Percentiles rank a stretch among this genome's conserved stretches.
These are phyloP conservation scores for Candolleomyces aberdarensis DNA, from an alignment of 768 basidiomycete genomes.

Conservation along the genomic window DNA sequence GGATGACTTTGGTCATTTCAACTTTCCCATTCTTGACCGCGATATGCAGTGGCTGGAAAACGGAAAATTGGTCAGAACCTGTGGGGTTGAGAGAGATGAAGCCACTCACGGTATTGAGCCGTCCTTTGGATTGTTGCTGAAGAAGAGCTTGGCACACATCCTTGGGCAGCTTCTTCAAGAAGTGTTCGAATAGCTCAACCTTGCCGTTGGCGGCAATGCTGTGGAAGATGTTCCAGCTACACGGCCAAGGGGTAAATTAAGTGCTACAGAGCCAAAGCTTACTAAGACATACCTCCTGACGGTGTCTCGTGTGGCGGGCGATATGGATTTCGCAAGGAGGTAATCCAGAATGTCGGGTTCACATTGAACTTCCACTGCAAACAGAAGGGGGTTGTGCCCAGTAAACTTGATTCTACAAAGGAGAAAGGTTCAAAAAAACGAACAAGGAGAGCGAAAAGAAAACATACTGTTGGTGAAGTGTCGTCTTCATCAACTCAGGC, in stretches of 20 bases:
- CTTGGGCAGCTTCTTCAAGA: constrained; percentile 48
- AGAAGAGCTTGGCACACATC: constrained; percentile 44
- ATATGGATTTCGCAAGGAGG: constrained; percentile 44
- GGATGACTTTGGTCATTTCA: constrained; percentile 30
- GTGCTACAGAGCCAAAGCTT: not conserved
- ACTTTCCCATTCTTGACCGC: constrained; percentile 38
- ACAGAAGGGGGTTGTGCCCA: constrained; percentile 41
- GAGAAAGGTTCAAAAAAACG: not conserved
- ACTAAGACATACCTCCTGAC: constrained; percentile 36
- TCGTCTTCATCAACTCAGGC: constrained; percentile 37
- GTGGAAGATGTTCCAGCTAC: constrained; percentile 60
- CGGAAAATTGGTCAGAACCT: not conserved
- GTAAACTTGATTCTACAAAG: constrained; percentile 40
- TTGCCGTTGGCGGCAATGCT: constrained; percentile 30
- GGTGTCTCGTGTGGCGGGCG: constrained; percentile 39
- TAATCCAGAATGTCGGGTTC: constrained; percentile 43
- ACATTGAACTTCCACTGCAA: constrained; percentile 33
- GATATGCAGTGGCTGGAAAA: constrained; percentile 49
- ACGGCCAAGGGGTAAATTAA: not conserved
- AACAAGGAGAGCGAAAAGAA: not conserved
- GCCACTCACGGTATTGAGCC: constrained; percentile 42
- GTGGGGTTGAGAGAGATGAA: not conserved
- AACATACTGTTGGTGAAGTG: constrained; percentile 44
- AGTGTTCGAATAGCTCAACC: constrained; percentile 35
- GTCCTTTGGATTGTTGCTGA: constrained; percentile 41